Evolutionary conservation across 1,284 basidiomycete genomes (phyloP), one percentile per base, ranked within the genome.

Genomic region (Thelephora terrestris): DNA sequence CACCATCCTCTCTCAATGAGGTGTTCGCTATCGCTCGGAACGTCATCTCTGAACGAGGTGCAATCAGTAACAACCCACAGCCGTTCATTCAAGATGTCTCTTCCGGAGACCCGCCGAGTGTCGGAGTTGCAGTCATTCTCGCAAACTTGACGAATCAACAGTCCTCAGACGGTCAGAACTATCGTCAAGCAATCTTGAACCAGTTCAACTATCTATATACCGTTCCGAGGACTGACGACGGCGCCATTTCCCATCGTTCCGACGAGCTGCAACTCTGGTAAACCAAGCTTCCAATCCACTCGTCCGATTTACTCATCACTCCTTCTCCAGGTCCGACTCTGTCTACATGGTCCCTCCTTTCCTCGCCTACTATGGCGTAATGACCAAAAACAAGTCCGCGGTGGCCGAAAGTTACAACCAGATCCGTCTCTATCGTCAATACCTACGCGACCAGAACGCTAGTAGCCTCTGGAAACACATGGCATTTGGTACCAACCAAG

Each of bases 311-410:
- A n/a, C 21, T 20, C 16, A 24, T 48, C 44, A 23, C 38, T 23
- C 27, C 43, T 51, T 35, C 47, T 43, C 5, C 50, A 85, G 83
- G 84, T 77, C 77, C 40, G 86, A 89, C 61, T 89, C 72, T 49
- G 73, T 88, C 6, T 91, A 87, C 65, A 91, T 94, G 91, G 85
- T 87, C 0, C 92, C 93, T 0, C 93, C 93, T 0, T 96, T 94
- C 66, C 65, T 97, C 7, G 91, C 93, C 0, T 92, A 87, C 65
- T 94, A 91, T 61, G 94, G 88, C 25, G 79, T 81, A 29, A 57
- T 79, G 23, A 79, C 78, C 1, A 60, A 68, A 25, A 92, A 95
- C 64, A 63, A 75, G 37, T 77, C 79, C 1, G 69, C 93, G 21
- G 59, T 95, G 7, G 62, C 68, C 29, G 74, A 79, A 47, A 84